These are phyloP conservation scores for Boletus huronensis DNA, from an alignment of 768 basidiomycete genomes.

Conservation along the genomic window DNA sequence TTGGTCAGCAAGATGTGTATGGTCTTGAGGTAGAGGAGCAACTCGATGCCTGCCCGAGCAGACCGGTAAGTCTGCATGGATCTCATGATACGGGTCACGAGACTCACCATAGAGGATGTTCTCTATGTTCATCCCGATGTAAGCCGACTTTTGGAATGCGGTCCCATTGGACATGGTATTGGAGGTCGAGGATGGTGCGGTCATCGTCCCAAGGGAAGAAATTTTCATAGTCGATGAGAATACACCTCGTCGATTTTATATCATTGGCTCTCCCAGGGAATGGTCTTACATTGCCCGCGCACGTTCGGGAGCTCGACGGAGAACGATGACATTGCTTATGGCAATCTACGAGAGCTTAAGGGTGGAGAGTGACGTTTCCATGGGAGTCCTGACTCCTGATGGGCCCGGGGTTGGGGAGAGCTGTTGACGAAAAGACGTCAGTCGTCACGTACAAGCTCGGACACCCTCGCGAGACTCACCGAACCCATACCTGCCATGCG, in stretches of 20 bases:
- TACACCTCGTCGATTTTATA: conserved; percentile 2
- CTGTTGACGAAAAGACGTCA: not conserved
- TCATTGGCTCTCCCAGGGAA: not conserved
- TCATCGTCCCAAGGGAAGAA: not conserved
- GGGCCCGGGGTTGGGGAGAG: not conserved
- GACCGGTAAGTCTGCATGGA: not conserved
- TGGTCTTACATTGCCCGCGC: not conserved
- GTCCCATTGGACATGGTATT: not conserved
- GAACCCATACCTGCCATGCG: not conserved
- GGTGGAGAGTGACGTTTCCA: not conserved
- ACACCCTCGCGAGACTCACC: not conserved
- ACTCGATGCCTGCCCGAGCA: conserved; percentile 17
- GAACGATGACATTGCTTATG: not conserved
- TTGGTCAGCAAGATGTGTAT: conserved; percentile 8
- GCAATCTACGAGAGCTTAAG: not conserved
- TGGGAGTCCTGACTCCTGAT: not conserved
- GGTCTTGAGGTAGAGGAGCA: conserved; percentile 26
- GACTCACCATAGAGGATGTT: conserved; percentile 25
- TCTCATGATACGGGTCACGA: not conserved
- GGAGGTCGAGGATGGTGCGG: not conserved
- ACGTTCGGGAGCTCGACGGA: not conserved
- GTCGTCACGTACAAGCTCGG: not conserved
- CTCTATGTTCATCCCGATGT: conserved; percentile 16
- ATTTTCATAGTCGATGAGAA: not conserved
- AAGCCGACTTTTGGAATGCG: conserved; percentile 12